Percentiles rank a stretch among this genome's conserved stretches.
phyloP scores from a whole-genome alignment of 108 stramenopile genomes.

The Cyclotella atomus region DNA sequence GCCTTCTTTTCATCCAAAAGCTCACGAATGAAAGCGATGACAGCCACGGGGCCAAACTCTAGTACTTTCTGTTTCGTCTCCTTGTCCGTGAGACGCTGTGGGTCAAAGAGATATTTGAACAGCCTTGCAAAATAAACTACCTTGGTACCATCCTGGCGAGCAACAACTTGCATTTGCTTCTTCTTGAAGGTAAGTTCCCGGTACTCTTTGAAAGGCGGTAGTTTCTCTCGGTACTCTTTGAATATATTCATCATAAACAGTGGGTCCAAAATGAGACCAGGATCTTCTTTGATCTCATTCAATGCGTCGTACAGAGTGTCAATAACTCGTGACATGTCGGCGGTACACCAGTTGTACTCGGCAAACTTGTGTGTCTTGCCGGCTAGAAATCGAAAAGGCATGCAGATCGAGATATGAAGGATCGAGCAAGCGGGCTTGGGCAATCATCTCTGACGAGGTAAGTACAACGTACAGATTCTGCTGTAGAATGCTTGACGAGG shows the following conservation, averaged over 20 bases:
- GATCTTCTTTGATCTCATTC: background rate
- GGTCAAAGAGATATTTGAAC: slow-evolving; percentile 2
- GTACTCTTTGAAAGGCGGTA: slow-evolving; percentile 16
- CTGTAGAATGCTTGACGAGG: slow-evolving; percentile 5
- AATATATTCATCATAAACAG: slow-evolving; percentile 27
- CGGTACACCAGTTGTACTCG: slow-evolving; percentile 15
- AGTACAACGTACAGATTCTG: slow-evolving; percentile 19
- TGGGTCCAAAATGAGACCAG: slow-evolving; percentile 15
- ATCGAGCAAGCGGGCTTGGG: background rate
- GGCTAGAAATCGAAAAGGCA: slow-evolving; percentile 19
- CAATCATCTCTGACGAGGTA: slow-evolving; percentile 21
- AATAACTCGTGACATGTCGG: slow-evolving; percentile 19
- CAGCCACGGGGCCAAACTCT: background rate
- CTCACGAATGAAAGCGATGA: background rate
- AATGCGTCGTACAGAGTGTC: slow-evolving; percentile 17
- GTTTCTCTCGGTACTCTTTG: slow-evolving; percentile 2
- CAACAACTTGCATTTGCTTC: slow-evolving; percentile 20
- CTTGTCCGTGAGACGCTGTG: background rate
- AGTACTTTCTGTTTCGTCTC: background rate
- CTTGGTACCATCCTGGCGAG: slow-evolving; percentile 4
- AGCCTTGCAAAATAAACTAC: background rate
- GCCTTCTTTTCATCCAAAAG: slow-evolving; percentile 23
- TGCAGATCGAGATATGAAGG: slow-evolving; percentile 5
- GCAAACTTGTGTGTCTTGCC: slow-evolving; percentile 11
- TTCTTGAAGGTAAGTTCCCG: slow-evolving; percentile 9